phyloP scores from a whole-genome alignment of 805 yeast genomes.

The Starmerella davenportii region DNA sequence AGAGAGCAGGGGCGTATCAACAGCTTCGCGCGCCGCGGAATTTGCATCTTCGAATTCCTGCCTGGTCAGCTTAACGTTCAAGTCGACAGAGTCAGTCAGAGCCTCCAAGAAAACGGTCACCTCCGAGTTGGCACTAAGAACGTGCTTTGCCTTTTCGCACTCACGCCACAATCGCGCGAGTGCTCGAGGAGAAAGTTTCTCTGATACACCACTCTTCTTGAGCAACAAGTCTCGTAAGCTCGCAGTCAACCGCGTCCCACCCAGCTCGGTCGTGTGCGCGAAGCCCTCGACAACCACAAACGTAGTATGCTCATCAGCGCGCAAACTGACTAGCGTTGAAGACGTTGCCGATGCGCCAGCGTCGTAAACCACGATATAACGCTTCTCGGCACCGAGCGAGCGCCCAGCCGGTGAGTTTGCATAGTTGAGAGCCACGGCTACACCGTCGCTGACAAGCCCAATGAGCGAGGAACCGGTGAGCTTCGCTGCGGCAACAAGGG shows the following conservation, averaged over 20 bases:
- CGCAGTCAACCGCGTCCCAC: slow-evolving; percentile 60
- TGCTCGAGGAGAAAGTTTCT: slow-evolving; percentile 35
- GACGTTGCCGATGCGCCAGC: slow-evolving; percentile 85
- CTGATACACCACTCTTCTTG: slow-evolving; percentile 30
- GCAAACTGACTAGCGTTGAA: slow-evolving; percentile 47
- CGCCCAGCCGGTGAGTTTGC: slow-evolving; percentile 33
- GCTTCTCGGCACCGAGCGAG: slow-evolving; percentile 28
- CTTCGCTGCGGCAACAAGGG: slow-evolving; percentile 53
- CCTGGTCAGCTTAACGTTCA: slow-evolving; percentile 48
- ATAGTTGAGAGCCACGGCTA: slow-evolving; percentile 77
- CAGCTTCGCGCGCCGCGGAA: slow-evolving; percentile 21
- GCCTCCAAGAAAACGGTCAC: slow-evolving; percentile 63
- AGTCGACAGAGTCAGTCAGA: slow-evolving; percentile 54
- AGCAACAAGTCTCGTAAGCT: slow-evolving; percentile 43
- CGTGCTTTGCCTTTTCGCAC: slow-evolving; percentile 74
- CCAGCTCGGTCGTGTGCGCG: slow-evolving; percentile 47
- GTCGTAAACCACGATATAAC: slow-evolving; percentile 61
- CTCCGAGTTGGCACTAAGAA: slow-evolving; percentile 76
- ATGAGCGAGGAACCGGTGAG: slow-evolving; percentile 49
- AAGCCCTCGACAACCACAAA: slow-evolving; percentile 50
- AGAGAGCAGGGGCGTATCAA: slow-evolving; percentile 36
- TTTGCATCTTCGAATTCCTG: slow-evolving; percentile 57
- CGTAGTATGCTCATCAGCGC: slow-evolving; percentile 30
- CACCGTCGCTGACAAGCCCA: slow-evolving; percentile 70
- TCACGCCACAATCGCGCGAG: slow-evolving; percentile 55